Conservation (phyloP, 495 filamentous ascomycete genomes). For the Penicillium herquei region DNA sequence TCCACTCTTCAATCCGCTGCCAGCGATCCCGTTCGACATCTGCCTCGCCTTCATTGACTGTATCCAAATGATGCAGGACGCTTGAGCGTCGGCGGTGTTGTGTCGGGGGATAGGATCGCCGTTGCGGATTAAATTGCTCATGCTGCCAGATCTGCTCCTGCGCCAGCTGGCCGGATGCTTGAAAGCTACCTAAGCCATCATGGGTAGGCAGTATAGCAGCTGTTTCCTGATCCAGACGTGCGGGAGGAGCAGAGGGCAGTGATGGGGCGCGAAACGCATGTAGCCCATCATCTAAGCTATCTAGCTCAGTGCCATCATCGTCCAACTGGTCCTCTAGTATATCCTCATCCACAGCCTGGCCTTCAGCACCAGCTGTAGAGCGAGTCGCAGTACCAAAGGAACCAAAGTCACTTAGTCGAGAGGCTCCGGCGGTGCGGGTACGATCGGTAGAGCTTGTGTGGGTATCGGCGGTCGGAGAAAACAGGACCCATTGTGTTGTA, state of each 20-base stretch:
- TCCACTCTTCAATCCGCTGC: conserved; percentile 84
- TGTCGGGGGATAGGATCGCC: conserved; percentile 30
- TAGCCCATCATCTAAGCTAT: conserved; percentile 87
- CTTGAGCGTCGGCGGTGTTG: conserved; percentile 52
- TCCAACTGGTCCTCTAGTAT: conserved; percentile 54
- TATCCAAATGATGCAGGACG: conserved; percentile 64
- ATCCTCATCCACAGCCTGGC: conserved; percentile 48
- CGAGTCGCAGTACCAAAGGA: conserved; percentile 67
- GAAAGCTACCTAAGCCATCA: conserved; percentile 87
- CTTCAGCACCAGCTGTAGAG: conserved; percentile 43
- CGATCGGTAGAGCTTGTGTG: conserved; percentile 70
- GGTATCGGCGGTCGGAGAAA: conserved; percentile 73
- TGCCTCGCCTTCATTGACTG: conserved; percentile 58
- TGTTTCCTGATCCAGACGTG: conserved; percentile 47
- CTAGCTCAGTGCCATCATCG: conserved; percentile 71
- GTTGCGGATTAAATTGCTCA: conserved; percentile 74
- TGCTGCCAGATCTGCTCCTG: conserved; percentile 85
- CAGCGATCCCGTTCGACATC: conserved; percentile 63
- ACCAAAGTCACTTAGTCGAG: conserved; percentile 80
- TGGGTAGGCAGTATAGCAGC: conserved; percentile 78
- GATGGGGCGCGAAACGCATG: conserved; percentile 76
- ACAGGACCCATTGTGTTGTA: conserved; percentile 93
- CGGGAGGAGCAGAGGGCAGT: conserved; percentile 47
- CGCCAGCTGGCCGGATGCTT: conserved; percentile 49
- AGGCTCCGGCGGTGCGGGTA: conserved; percentile 70